Evolutionary conservation across 2,329 filamentous ascomycete genomes (phyloP).

Genomic region (Ceratocystis papillata): DNA sequence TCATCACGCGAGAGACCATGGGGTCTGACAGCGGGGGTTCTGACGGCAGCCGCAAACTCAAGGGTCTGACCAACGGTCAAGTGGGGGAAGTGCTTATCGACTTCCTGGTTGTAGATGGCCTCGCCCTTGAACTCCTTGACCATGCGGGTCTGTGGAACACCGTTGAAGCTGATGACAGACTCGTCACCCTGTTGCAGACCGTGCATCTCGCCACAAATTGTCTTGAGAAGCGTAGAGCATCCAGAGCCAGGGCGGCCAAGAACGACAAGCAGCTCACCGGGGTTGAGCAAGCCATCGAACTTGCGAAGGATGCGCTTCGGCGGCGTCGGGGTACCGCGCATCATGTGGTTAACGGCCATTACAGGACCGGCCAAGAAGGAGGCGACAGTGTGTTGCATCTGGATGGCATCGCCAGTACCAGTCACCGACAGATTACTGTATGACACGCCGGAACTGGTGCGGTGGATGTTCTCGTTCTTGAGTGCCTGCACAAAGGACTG

Average conservation of each 20-base stretch:
- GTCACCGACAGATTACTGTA: slow-evolving; percentile 57
- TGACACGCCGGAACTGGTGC: slow-evolving; percentile 47
- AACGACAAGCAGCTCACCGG: slow-evolving; percentile 58
- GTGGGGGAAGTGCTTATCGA: slow-evolving; percentile 66
- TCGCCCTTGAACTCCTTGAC: slow-evolving; percentile 52
- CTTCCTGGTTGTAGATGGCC: slow-evolving; percentile 65
- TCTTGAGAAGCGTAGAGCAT: slow-evolving; percentile 54
- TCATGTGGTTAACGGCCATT: slow-evolving; percentile 31
- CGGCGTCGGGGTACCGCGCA: slow-evolving; percentile 31
- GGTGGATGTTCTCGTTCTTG: slow-evolving; percentile 45
- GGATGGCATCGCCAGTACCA: slow-evolving; percentile 55
- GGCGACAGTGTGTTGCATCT: slow-evolving; percentile 57
- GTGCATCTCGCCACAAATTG: slow-evolving; percentile 48
- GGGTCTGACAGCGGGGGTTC: slow-evolving; percentile 55
- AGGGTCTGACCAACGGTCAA: slow-evolving; percentile 65
- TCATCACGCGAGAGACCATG: slow-evolving; percentile 51
- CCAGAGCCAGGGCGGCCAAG: slow-evolving; percentile 56
- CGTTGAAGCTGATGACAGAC: slow-evolving; percentile 52
- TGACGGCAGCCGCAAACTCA: slow-evolving; percentile 57
- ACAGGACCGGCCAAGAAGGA: slow-evolving; percentile 49
- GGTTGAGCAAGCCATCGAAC: slow-evolving; percentile 53
- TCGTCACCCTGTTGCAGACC: slow-evolving; percentile 43
- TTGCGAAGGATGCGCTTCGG: slow-evolving; percentile 49
- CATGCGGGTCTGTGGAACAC: slow-evolving; percentile 45
- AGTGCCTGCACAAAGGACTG: slow-evolving; percentile 35